Base-by-base conservation (phyloP, 2,329 filamentous ascomycete genomes). In the Fusarium protoensiforme region DNA sequence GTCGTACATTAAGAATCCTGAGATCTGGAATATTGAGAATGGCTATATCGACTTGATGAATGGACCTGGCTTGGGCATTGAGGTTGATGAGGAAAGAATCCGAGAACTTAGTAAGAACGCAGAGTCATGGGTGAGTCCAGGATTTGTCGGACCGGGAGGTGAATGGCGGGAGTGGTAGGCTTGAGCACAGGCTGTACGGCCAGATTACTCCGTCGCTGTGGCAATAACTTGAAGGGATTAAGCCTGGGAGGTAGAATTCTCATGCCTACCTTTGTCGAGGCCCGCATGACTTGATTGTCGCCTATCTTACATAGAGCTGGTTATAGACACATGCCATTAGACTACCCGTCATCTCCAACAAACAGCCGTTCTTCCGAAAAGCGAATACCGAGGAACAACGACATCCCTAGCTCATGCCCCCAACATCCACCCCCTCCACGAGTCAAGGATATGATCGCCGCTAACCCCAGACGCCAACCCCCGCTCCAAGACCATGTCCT, bases 71-170 rank as follows among this genome's bases (percentile, higher is more conserved):
- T 76, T 94, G 61, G 92, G 92, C 0, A 92, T 94, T 72, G 91
- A 94, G 65, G 84, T 93, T 56, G 90, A 95, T 74, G 93, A 95
- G 81, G 91, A 90, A 31, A 83, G 88, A 78, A 88, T 95, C 10
- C 85, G 91, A 39, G 85, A 85, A 71, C 82, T 92, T 39, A 87
- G 90, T 0, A 83, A 85, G 67, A 87, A 87, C 59, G 88, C 90
- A 0, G 85, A 87, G 70, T 87, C 92, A 2, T 95, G 93, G 93
- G 64, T 71, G 71, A 84, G n/a, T 84, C 64, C 64, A 5, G 64
- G 64, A 11, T 66, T 66, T 33, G 36, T 62, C 16, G 64, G 64
- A 5, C 64, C 64, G 6, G 64, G 64, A 22, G 64, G 64, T 18
- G 64, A 66, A 29, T 57, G 35, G 67, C 46, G 64, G n/a, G 64